phyloP scores from a whole-genome alignment of 768 basidiomycete genomes.

The Cantharellus cinnabarinus region DNA sequence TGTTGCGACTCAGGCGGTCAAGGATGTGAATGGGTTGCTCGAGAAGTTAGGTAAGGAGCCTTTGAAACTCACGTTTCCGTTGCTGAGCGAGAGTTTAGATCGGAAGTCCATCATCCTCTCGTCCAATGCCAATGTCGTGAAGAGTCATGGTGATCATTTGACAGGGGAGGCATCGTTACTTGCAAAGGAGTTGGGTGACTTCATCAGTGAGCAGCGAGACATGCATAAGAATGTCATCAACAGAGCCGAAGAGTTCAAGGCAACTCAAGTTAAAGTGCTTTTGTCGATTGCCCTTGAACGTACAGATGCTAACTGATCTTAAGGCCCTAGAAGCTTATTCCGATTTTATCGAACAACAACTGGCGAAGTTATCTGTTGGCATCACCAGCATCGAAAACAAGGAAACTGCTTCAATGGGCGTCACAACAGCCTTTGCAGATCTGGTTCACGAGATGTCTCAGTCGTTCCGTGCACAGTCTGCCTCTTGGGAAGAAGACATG shows the following conservation, averaged over 20 bases:
- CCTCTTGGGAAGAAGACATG: slow-evolving; percentile 35
- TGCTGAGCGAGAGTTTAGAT: slow-evolving; percentile 24
- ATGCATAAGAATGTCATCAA: slow-evolving; percentile 31
- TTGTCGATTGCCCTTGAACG: slow-evolving; percentile 13
- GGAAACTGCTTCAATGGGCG: slow-evolving; percentile 33
- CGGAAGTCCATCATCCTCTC: slow-evolving; percentile 46
- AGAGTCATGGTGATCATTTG: slow-evolving; percentile 39
- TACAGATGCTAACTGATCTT: not conserved
- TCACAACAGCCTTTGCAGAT: slow-evolving; percentile 27
- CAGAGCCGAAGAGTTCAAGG: slow-evolving; percentile 36
- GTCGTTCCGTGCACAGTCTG: slow-evolving; percentile 30
- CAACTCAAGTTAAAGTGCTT: slow-evolving; percentile 32
- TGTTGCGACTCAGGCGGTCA: slow-evolving; percentile 43
- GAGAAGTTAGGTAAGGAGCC: slow-evolving; percentile 54
- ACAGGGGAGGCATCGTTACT: slow-evolving; percentile 32
- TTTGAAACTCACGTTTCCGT: not conserved
- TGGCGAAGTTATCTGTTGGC: slow-evolving; percentile 31
- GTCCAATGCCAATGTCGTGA: slow-evolving; percentile 45
- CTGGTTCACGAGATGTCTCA: slow-evolving; percentile 34
- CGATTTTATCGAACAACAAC: slow-evolving; percentile 34
- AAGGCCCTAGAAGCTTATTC: slow-evolving; percentile 20
- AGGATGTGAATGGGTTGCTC: slow-evolving; percentile 51
- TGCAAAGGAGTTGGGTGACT: slow-evolving; percentile 36
- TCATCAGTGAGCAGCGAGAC: slow-evolving; percentile 35
- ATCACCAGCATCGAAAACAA: slow-evolving; percentile 35